phyloP scores from a whole-genome alignment of 805 yeast genomes.

The Candida bentonensis region DNA sequence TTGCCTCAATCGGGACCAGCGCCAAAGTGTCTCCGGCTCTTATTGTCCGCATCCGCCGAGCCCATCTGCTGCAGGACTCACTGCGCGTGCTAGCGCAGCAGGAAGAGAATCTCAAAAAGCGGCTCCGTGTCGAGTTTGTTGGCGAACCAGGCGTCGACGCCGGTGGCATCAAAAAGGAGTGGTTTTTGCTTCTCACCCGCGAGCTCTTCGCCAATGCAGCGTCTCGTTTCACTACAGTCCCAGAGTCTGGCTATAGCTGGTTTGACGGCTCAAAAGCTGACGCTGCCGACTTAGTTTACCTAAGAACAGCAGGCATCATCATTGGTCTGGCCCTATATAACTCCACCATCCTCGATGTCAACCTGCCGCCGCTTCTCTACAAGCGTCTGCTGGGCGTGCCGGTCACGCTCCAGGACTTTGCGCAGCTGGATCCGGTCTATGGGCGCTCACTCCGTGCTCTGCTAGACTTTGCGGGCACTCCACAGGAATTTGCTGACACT shows the following conservation, averaged over 20 bases:
- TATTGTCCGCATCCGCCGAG: constrained; percentile 51
- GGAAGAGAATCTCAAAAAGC: constrained; percentile 50
- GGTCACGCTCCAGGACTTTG: constrained; percentile 48
- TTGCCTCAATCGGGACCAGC: constrained; percentile 35
- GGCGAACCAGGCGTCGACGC: constrained; percentile 92
- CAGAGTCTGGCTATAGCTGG: constrained; percentile 66
- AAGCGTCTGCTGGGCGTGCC: constrained; percentile 51
- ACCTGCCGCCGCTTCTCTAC: constrained; percentile 63
- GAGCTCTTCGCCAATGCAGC: constrained; percentile 54
- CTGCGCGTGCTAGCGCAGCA: constrained; percentile 38
- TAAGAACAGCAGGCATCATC: constrained; percentile 69
- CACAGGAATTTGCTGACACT: constrained; percentile 30
- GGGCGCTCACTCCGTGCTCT: constrained; percentile 37
- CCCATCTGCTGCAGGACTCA: constrained; percentile 59
- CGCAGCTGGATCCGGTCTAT: constrained; percentile 54
- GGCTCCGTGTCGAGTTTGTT: constrained; percentile 63
- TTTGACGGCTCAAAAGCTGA: constrained; percentile 26
- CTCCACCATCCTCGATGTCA: constrained; percentile 70
- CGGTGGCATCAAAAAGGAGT: constrained; percentile 87
- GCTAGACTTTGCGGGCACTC: constrained; percentile 27
- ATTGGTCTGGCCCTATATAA: constrained; percentile 86
- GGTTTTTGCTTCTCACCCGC: constrained; percentile 68
- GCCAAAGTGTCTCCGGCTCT: background rate
- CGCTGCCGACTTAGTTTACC: constrained; percentile 23
- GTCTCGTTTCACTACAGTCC: constrained; percentile 52